Base-by-base conservation (phyloP, 495 filamentous ascomycete species). In the Aspergillus panamensis region DNA sequence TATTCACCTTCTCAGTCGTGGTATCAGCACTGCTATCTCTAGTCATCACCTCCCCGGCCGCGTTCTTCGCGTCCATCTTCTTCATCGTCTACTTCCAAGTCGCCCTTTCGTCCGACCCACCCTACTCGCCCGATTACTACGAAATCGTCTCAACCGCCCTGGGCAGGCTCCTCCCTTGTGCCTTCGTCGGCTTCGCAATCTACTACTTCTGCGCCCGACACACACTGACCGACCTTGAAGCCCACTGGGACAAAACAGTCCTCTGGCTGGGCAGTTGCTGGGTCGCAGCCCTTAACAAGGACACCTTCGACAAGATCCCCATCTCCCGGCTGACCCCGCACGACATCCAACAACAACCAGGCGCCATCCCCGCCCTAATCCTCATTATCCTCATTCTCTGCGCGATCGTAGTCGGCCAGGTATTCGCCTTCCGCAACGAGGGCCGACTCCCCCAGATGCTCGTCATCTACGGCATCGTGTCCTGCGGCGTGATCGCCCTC, bases 181-280 rank as follows among this genome's bases (percentile, higher is more conserved):
- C 84, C 57, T 88, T 91, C 53, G 77, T 81, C 25, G 85, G 82
- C 1, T 87, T 84, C 68, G 86, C 85, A 56, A 76, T 93, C 33
- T 91, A 88, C 69, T 78, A 80, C 60, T 86, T 86, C 64, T 77
- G 70, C 48, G 71, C 82, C 8, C 66, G 69, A 3, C 67, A 75
- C 51, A 80, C 76, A 1, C 73, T 91, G 2, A 63, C 57, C 1
- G 73, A 82, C 21, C 76, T 89, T 6, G 81, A 77, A 1, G 85
- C 89, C 5, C 85, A 87, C 60, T 69, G 86, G 60, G 88, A 92
- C 60, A 90, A 88, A 68, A 87, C 89, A 0, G 61, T 91, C 21
- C 72, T 91, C 25, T 92, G 88, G 88, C 76, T 92, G 7, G 85
- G 86, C 0, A 80, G 78, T 17, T 86, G 84, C 70, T 93, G 90